Base-by-base conservation (phyloP, 139 green algal genomes). In the Nannochloris sp. region DNA sequence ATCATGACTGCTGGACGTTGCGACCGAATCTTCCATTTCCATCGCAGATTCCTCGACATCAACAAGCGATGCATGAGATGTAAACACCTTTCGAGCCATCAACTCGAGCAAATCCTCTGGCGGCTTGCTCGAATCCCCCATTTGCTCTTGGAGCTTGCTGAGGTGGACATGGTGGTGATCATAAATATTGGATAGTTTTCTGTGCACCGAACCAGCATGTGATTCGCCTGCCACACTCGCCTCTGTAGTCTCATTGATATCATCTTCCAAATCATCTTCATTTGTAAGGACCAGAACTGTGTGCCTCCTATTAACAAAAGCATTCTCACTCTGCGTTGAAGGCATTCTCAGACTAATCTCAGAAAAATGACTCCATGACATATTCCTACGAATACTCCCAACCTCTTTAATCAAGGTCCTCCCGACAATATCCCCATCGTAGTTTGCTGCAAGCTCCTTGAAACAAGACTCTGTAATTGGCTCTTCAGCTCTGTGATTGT, bases 31-130 rank as follows among this genome's bases (percentile, higher is more conserved):
- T 20, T 53, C n/a, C 9, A 53, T 26, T 6, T 23, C 46, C 17
- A 28, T 2, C 2, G n/a, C 17, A 33, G 17, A 43, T 23, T 60
- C 12, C 16, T 66, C 26, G 2, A 13, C 16, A 36, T 45, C 20
- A 61, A 10, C 56, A 6, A 58, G 62, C 49, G n/a, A 28, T 1
- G 46, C 46, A 28, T 53, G 46, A 14, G 46, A 53, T 25, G 28
- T 25, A 46, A 77, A 69, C 11, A 77, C 58, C 4, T 56, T 49
- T 40, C 70, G 46, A 4, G 70, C 70, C 64, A 77, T 57, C 23
- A 77, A 58, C 49, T 20, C 50, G 1, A 77, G 50, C 33, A 77
- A 58, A 51, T 77, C 70, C 1, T 23, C 43, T 12, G 63, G 57
- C 2, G 63, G 62, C 29, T 53, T 62, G 9, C 17, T 23, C 11